Conservation (phyloP, 2,329 filamentous ascomycete species). For the Bipolaris cookei region DNA sequence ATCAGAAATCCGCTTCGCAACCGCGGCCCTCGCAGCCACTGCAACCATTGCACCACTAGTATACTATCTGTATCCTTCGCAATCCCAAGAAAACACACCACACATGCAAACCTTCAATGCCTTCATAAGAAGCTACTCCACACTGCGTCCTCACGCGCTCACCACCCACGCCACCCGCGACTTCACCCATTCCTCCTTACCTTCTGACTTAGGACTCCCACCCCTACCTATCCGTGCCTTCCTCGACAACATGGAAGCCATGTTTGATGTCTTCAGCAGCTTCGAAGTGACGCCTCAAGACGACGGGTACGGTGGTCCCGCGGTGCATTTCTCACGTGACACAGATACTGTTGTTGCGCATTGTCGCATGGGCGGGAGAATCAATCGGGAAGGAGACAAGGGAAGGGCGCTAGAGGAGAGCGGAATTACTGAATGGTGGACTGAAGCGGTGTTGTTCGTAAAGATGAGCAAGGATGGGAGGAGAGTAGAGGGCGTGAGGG, state of each 20-base stretch:
- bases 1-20: slow-evolving; percentile 29
- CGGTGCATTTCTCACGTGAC: slow-evolving; percentile 27
- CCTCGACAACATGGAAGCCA: slow-evolving; percentile 48
- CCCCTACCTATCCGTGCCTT: slow-evolving; percentile 48
- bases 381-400: slow-evolving; percentile 26
- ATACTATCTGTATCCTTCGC: slow-evolving; percentile 23
- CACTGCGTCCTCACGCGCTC: slow-evolving; percentile 50
- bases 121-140: slow-evolving; percentile 51
- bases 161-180: slow-evolving; percentile 43
- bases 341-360: slow-evolving; percentile 49
- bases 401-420: slow-evolving; percentile 24
- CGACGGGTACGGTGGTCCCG: slow-evolving; percentile 41
- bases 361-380: slow-evolving; percentile 36
- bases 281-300: slow-evolving; percentile 51
- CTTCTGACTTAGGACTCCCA: slow-evolving; percentile 52
- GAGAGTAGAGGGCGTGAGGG: slow-evolving; percentile 34
- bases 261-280: slow-evolving; percentile 52
- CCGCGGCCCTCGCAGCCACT: slow-evolving; percentile 25
- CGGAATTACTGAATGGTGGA: slow-evolving; percentile 35
- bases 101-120: slow-evolving; percentile 39
- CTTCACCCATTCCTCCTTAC: slow-evolving; percentile 51
- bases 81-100: slow-evolving; percentile 21
- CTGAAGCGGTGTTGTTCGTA: slow-evolving; percentile 34
- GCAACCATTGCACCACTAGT: slow-evolving; percentile 20
- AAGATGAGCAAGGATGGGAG: slow-evolving; percentile 31